Conservation (phyloP, 2,329 filamentous ascomycete genomes). For the Sarocladiaceae sp. region DNA sequence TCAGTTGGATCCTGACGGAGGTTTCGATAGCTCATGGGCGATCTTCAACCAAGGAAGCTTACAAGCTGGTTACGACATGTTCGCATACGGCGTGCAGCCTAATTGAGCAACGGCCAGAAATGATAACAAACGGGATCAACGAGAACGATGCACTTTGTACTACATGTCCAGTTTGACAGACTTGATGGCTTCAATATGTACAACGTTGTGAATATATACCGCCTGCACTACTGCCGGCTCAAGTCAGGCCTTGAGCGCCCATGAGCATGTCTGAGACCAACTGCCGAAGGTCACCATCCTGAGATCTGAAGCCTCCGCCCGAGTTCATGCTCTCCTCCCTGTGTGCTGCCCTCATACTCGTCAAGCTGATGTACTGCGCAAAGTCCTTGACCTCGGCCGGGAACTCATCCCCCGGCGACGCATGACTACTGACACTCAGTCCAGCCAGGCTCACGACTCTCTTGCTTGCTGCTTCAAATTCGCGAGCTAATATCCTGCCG, state of each 20-base stretch:
- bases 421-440: slow-evolving; percentile 9
- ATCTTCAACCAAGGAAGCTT: slow-evolving; percentile 15
- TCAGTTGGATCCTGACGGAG: slow-evolving; percentile 2
- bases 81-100: neutral
- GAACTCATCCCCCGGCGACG: neutral
- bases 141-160: neutral
- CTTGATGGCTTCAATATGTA: neutral
- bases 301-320: neutral
- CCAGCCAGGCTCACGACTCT: slow-evolving; percentile 11
- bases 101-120: neutral
- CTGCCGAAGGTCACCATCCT: slow-evolving; percentile 8
- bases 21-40: slow-evolving; percentile 17
- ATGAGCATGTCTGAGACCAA: slow-evolving; percentile 9
- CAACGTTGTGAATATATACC: no score
- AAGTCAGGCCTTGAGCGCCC: neutral
- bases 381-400: slow-evolving; percentile 16
- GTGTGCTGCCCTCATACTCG: slow-evolving; percentile 15
- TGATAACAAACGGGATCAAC: neutral
- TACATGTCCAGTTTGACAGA: neutral
- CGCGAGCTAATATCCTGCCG: slow-evolving; percentile 15
- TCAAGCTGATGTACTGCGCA: slow-evolving; percentile 16
- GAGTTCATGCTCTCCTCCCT: neutral
- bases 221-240: no score
- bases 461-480: slow-evolving; percentile 16
- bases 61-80: slow-evolving; percentile 4